Evolutionary conservation across 192 early-diverging fungal species (phyloP), one percentile per base, ranked within the genome.

Genomic region (Coemansia erecta): DNA sequence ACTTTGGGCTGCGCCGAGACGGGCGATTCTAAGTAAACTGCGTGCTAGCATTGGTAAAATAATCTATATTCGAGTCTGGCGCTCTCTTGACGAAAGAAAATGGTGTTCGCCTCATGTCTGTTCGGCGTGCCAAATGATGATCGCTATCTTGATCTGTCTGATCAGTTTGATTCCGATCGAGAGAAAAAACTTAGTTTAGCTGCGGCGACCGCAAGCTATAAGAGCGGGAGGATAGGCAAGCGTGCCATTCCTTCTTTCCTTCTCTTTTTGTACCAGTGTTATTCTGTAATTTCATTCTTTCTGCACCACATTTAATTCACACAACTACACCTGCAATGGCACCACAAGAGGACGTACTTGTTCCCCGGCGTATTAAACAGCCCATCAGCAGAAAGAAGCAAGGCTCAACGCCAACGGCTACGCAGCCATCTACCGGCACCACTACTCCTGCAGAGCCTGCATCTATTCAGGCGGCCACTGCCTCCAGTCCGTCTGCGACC

Each of bases 351-450:
- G 54, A 41, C 13, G 18, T 43, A 8, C 10, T 12, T 9, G n/a
- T 33, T 39, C n/a, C 28, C 10, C 15, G 52, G 52, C 52, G 19
- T 22, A 39, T 53, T 37, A 53, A 53, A 17, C 52, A 53, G 35
- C 28, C 52, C 19, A 17, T 53, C 39, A 61, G 59, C 49, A 24
- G 59, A 40, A 61, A 39, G 37, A 54, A 40, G 53, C 31, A 19
- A 17, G 31, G 31, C 1, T 9, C 3, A 39, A 47, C 19, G 44
- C 19, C 26, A 31, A 37, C 35, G 10, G 10, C 35, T 5, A 37
- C 35, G 8, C 35, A 37, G 35, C 35, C 35, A 37, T 37, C 35
- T 11, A 37, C 35, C 10, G 35, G 35, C 8, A 37, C 35, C 35
- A 37, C 35, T 7, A 37, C 35, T 1, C 35, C 35, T 37, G 42